These are phyloP conservation scores for Rhodocollybia butyracea DNA, from an alignment of 768 basidiomycete genomes.

Conservation along the genomic window DNA sequence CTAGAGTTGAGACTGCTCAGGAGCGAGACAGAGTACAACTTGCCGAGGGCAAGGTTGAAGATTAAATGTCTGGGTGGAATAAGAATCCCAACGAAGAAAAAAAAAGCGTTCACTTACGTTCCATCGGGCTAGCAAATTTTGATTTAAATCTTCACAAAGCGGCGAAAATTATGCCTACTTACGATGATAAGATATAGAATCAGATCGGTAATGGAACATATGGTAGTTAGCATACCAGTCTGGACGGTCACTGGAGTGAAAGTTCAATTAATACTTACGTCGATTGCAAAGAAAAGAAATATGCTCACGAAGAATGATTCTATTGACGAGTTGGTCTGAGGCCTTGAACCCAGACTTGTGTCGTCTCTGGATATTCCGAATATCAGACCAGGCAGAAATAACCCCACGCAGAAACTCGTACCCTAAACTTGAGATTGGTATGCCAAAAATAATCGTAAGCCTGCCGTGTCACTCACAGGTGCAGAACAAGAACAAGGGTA, in stretches of 20 bases:
- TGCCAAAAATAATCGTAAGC: background rate
- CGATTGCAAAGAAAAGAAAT: background rate
- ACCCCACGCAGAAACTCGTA: background rate
- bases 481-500: background rate
- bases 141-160: too few relatives aligned
- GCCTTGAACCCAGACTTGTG: background rate
- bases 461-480: background rate
- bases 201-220: background rate
- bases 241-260: background rate
- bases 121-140: background rate
- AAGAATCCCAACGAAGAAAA: background rate
- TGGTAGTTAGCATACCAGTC: background rate
- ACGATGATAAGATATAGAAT: background rate
- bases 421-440: background rate
- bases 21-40: background rate
- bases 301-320: background rate
- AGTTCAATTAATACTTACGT: background rate
- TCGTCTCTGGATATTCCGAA: background rate
- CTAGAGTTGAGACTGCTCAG: background rate
- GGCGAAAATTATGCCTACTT: too few relatives aligned
- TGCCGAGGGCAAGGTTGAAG: background rate
- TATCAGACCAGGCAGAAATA: background rate
- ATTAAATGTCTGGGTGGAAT: background rate
- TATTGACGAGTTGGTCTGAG: background rate
- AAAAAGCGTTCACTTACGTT: background rate